Percentiles rank a stretch among this genome's conserved stretches.
Evolutionary conservation across 2,329 filamentous ascomycete species (phyloP).

Genomic region (Aspergillus candidus): DNA sequence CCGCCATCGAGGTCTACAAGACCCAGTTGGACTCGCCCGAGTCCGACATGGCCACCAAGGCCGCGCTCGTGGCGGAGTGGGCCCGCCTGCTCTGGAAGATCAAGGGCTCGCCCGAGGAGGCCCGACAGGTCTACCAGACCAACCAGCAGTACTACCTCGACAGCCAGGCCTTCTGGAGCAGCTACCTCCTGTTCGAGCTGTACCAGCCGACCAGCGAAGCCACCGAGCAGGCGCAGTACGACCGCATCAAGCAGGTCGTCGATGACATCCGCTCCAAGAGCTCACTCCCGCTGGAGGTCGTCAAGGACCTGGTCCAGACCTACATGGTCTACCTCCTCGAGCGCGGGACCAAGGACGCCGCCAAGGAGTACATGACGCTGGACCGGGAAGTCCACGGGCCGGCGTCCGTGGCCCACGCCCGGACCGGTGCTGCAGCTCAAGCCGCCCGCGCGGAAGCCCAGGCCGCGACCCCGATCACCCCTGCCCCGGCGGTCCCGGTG

Average conservation of each 20-base stretch:
- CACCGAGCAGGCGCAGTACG: constrained; percentile 59
- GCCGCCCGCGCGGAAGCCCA: neutral
- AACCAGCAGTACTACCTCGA: constrained; percentile 80
- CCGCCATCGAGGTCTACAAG: constrained; percentile 78
- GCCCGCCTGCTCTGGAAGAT: constrained; percentile 80
- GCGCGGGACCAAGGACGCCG: constrained; percentile 71
- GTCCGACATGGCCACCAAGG: constrained; percentile 73
- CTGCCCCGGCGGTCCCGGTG: neutral
- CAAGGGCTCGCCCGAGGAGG: constrained; percentile 73
- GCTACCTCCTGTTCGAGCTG: constrained; percentile 83
- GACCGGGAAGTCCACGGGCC: constrained; percentile 81
- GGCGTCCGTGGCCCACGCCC: constrained; percentile 31
- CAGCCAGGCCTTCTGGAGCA: constrained; percentile 83
- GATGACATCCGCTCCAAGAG: constrained; percentile 68
- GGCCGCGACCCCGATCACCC: neutral
- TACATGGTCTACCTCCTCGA: constrained; percentile 84
- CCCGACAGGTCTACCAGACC: constrained; percentile 73
- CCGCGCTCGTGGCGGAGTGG: constrained; percentile 82
- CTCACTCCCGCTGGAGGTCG: constrained; percentile 58
- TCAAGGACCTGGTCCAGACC: constrained; percentile 67
- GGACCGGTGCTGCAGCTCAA: constrained; percentile 21
- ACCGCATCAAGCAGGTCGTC: constrained; percentile 74
- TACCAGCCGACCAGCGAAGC: constrained; percentile 66
- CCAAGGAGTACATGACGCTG: constrained; percentile 76
- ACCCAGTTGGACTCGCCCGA: constrained; percentile 67